These are phyloP conservation scores for Sporodiniella umbellata DNA, from an alignment of 371 early-diverging fungal species.

Conservation along the genomic window DNA sequence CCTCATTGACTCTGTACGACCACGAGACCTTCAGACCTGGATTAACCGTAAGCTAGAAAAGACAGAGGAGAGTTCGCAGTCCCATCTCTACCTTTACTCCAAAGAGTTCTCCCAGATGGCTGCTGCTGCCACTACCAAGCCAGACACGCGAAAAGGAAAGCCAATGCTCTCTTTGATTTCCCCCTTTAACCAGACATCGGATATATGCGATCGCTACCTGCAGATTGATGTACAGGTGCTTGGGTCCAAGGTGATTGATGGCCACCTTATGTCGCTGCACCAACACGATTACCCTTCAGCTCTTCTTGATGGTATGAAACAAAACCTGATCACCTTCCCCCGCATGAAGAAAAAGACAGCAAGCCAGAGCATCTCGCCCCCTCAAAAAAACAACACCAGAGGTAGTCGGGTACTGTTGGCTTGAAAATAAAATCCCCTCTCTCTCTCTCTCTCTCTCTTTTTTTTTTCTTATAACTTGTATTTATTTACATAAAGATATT, in stretches of 20 bases:
- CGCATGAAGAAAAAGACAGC: not conserved
- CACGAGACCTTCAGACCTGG: conserved; percentile 25
- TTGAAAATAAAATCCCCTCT: no score
- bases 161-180: conserved; percentile 24
- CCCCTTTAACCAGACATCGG: conserved; percentile 2
- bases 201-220: conserved; percentile 12
- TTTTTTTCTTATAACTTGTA: not conserved
- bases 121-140: conserved; percentile 5
- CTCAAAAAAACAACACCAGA: not conserved
- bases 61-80: not conserved
- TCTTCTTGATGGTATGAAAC: not conserved
- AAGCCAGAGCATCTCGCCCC: not conserved
- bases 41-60: conserved; percentile 13
- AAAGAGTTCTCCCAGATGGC: conserved; percentile 31
- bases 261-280: conserved; percentile 16
- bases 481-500: not conserved
- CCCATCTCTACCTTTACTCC: conserved; percentile 33
- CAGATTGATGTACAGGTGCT: conserved; percentile 38
- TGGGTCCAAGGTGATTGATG: conserved; percentile 27
- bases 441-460: not conserved
- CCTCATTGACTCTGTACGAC: conserved; percentile 29
- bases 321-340: not conserved
- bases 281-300: conserved; percentile 14
- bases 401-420: no score
- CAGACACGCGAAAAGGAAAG: not conserved